Evolutionary conservation across 352 stramenopile genomes (phyloP).

Genomic region (Phytopythium helicoides): DNA sequence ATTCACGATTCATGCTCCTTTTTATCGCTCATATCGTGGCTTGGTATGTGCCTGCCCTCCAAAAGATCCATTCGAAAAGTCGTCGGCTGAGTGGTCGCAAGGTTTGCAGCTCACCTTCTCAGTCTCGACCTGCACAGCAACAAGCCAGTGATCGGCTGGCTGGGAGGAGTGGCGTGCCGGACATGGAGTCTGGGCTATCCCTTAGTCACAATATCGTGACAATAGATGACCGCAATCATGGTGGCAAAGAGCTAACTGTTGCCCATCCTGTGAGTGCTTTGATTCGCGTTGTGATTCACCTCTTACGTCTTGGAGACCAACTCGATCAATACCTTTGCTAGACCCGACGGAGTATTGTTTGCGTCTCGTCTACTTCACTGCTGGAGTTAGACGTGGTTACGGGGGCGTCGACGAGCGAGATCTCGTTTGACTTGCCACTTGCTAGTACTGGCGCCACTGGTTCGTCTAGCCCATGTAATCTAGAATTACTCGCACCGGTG

Average conservation of each 20-base stretch:
- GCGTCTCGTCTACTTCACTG: slow-evolving; percentile 48
- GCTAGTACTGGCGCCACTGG: slow-evolving; percentile 10
- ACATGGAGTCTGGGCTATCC: slow-evolving; percentile 2
- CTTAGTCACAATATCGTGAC: neutral
- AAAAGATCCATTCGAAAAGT: too few species aligned
- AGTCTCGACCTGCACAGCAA: too few species aligned
- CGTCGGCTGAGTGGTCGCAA: too few species aligned
- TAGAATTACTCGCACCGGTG: slow-evolving; percentile 52
- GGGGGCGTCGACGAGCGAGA: slow-evolving; percentile 52
- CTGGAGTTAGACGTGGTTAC: slow-evolving; percentile 62
- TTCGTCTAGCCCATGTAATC: neutral
- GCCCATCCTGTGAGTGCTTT: slow-evolving; percentile 22
- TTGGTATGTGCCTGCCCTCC: too few species aligned
- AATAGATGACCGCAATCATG: slow-evolving; percentile 6
- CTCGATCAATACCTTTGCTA: slow-evolving; percentile 3
- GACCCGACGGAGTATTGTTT: slow-evolving; percentile 45
- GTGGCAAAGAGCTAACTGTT: slow-evolving; percentile 20
- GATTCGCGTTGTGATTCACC: neutral
- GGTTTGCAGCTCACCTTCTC: too few species aligned
- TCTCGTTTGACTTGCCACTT: slow-evolving; percentile 60
- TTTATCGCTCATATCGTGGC: too few species aligned
- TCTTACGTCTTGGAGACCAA: neutral
- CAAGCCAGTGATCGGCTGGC: too few species aligned
- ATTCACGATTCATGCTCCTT: too few species aligned
- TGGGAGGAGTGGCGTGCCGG: too few species aligned